Evolutionary conservation across 192 early-diverging fungal genomes (phyloP).

Genomic region (Linnemannia zychae): DNA sequence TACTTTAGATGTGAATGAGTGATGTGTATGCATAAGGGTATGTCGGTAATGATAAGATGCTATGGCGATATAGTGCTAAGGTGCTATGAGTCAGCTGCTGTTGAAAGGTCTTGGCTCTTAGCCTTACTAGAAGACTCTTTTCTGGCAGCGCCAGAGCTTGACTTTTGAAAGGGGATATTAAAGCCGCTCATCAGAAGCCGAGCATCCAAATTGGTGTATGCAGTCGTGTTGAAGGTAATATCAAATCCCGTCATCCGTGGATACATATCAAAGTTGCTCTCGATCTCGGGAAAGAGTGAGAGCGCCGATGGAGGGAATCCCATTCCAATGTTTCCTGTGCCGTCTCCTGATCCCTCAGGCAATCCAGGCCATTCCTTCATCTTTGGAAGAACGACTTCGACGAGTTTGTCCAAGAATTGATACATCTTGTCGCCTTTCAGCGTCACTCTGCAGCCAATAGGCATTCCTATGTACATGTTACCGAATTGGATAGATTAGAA

Average conservation of each 20-base stretch:
- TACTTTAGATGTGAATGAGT: not conserved
- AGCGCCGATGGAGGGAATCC: constrained; percentile 87
- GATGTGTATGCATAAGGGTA: not conserved
- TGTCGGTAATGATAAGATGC: not conserved
- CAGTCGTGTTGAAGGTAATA: constrained; percentile 89
- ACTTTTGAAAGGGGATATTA: constrained; percentile 83
- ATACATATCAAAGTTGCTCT: constrained; percentile 94
- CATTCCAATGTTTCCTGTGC: constrained; percentile 86
- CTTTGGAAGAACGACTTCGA: constrained; percentile 94
- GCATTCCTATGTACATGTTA: constrained; percentile 72
- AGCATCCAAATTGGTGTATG: constrained; percentile 79
- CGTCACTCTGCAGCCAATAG: constrained; percentile 86
- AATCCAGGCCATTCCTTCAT: constrained; percentile 93
- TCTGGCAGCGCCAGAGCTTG: constrained; percentile 1
- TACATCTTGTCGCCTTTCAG: constrained; percentile 90
- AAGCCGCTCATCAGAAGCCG: constrained; percentile 90
- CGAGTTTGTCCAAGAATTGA: constrained; percentile 94
- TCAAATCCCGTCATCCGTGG: constrained; percentile 91
- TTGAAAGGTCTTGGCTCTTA: not conserved
- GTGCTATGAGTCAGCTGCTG: not conserved
- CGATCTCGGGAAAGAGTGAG: constrained; percentile 97
- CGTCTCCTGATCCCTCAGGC: constrained; percentile 79
- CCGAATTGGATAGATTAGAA: not conserved
- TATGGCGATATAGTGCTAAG: not conserved
- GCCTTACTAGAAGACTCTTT: not conserved